Evolutionary conservation across 805 yeast species (phyloP), one percentile per base, ranked within the genome.

Genomic region (Kluyveromyces lactis): DNA sequence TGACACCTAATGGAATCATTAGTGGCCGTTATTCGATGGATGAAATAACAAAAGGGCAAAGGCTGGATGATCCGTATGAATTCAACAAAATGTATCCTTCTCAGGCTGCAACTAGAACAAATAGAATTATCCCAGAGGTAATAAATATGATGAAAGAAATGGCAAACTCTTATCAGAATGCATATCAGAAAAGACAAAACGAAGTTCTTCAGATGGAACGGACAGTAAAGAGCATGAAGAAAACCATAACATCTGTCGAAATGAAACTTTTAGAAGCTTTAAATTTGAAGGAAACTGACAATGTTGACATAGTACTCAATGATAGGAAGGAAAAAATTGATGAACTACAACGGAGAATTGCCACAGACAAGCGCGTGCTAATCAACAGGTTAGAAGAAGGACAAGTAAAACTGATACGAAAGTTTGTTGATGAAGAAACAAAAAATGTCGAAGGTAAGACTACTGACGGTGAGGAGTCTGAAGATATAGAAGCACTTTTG

Each of bases 251-350:
- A n/a, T 42, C 47, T 13, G 48, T 53, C 2, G 42, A 53, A 30
- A 19, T 42, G 3, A 51, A 52, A 28, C 53, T 64, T 7, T 41
- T 53, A 17, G 63, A 60, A 17, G 53, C 75, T 52, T 49, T 77
- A 12, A 79, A 82, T 52, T 76, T 78, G 44, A 82, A 74, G 49
- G 95, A 86, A 55, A 70, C 68, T 16, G 76, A 79, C 45, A 95
- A 95, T 5, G 84, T 85, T 48, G 82, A 94, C 2, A 81, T 89
- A 11, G 65, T 84, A 31, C 92, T 44, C 46, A 37, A 24, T 41
- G 26, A 39, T 37, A 43, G 31, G 45, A 38, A 36, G 41, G 41
- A 41, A 30, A 50, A 47, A 13, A 36, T 54, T 11, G 31, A 41
- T 19, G 43, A 17, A 33, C 45, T 41, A 31, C 41, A 35, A 23